Evolutionary conservation across 352 stramenopile species (phyloP).

Genomic region (Phytophthora quininea): DNA sequence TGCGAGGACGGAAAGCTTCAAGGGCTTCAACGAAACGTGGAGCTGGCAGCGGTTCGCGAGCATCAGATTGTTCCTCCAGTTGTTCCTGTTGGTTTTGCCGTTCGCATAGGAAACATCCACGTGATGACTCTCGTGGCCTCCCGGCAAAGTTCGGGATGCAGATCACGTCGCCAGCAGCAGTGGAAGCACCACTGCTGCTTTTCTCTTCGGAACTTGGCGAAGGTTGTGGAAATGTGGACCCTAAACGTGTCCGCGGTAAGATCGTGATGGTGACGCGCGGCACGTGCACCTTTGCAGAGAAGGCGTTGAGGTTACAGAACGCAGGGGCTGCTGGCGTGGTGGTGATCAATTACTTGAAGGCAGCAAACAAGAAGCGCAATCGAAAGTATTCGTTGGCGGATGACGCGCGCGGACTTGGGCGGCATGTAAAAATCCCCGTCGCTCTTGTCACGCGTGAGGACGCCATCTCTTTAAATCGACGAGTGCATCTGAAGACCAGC

Average conservation of each 20-base stretch:
- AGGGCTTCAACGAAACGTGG: constrained; percentile 43
- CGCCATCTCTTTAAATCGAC: constrained; percentile 50
- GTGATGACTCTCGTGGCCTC: constrained; percentile 72
- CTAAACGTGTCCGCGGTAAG: constrained; percentile 46
- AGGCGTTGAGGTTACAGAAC: constrained; percentile 67
- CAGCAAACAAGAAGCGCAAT: constrained; percentile 40
- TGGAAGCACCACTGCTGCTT: constrained; percentile 66
- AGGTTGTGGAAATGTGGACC: constrained; percentile 47
- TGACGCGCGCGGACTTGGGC: constrained; percentile 47
- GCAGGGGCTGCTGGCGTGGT: constrained; percentile 65
- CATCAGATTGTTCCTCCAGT: constrained; percentile 16
- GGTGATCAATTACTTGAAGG: constrained; percentile 79
- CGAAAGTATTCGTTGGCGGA: constrained; percentile 75
- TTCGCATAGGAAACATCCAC: constrained; percentile 64
- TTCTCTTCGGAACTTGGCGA: constrained; percentile 48
- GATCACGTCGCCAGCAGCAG: constrained; percentile 39
- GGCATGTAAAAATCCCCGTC: constrained; percentile 67
- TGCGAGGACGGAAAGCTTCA: constrained; percentile 66
- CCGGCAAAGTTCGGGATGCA: constrained; percentile 70
- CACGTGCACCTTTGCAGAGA: constrained; percentile 79
- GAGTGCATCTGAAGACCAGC: constrained; percentile 25
- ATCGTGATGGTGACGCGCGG: constrained; percentile 77
- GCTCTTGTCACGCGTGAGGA: constrained; percentile 68
- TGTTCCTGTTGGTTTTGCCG: constrained; percentile 60
- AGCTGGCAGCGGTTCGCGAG: constrained; percentile 32